Evolutionary conservation across 2,329 filamentous ascomycete genomes (phyloP), one percentile per base, ranked within the genome.

Genomic region (Pseudodiploospora longispora): DNA sequence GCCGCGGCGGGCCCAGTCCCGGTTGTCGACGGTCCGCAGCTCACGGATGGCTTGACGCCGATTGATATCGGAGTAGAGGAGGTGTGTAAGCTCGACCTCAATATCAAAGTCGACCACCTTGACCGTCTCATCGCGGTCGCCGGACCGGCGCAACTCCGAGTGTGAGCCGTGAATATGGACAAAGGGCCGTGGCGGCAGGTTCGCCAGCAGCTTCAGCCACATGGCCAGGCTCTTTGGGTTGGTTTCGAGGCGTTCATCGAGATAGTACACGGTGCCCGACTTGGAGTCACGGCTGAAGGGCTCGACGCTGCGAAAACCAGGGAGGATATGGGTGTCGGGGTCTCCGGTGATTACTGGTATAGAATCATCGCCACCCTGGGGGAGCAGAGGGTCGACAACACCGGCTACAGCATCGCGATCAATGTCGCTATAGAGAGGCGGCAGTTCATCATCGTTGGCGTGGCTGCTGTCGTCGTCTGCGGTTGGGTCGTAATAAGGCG

Each of bases 1-100:
- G 19, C 85, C 85, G n/a, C 85, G 80, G 43, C 75, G 72, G 7
- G 75, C 75, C 50, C 78, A 76, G 52, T 83, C 76, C 42, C 70
- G 65, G 54, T 82, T 77, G 40, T 76, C 68, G 0, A 76, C 76
- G 0, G 75, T 74, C 7, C 64, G 61, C n/a, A 81, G 50, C 28
- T 63, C 50, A 8, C 60, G 53, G 72, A 68, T 74, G 5, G 70
- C 67, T 34, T 47, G 48, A 30, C 58, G 62, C 27, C 57, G 59
- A 36, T 57, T 54, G 12, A 68, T 65, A 47, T 76, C 66, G 5
- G 67, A 59, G 54, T 72, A 75, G 10, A 83, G 68, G 34, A 78
- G 72, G 4, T 76, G 70, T 2, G 77, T 80, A 50, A 84, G 62
- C 44, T 82, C 78, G 47, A 83, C 61, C 19, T 62, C 62, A 44